Conservation (phyloP, 768 basidiomycete species). For the Suillus brevipes region DNA sequence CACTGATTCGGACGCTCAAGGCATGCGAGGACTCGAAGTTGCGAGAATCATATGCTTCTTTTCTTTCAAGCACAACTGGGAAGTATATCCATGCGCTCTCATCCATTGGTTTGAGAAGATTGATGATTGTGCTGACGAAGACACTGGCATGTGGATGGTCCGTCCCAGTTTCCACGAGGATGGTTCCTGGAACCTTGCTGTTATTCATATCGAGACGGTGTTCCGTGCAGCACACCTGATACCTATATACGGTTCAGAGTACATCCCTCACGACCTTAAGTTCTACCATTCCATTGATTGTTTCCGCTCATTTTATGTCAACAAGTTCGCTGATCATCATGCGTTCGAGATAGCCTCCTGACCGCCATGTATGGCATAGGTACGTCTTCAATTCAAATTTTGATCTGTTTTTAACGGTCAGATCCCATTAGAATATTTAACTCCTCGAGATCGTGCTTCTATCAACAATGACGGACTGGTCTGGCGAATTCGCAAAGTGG, state of each 20-base stretch:
- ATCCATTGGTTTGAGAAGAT: conserved; percentile 22
- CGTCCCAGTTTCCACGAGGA: background rate
- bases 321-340: background rate
- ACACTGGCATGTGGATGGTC: conserved; percentile 19
- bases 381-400: background rate
- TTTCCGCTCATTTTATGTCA: background rate
- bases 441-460: conserved; percentile 72
- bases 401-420: background rate
- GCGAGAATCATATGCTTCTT: conserved; percentile 16
- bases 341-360: background rate
- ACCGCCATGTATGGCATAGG: background rate
- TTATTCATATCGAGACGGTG: conserved; percentile 10
- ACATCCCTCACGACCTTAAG: background rate
- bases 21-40: conserved; percentile 18
- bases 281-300: background rate
- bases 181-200: background rate
- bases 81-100: conserved; percentile 17
- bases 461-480: conserved; percentile 97
- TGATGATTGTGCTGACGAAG: conserved; percentile 14
- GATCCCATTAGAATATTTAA: background rate
- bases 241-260: background rate
- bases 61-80: conserved; percentile 10
- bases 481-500: conserved; percentile 97
- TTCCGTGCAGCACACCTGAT: conserved; percentile 8
- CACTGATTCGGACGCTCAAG: conserved; percentile 5